Conservation (phyloP, 2,329 filamentous ascomycete species). For the Lasiodiplodia sp. region DNA sequence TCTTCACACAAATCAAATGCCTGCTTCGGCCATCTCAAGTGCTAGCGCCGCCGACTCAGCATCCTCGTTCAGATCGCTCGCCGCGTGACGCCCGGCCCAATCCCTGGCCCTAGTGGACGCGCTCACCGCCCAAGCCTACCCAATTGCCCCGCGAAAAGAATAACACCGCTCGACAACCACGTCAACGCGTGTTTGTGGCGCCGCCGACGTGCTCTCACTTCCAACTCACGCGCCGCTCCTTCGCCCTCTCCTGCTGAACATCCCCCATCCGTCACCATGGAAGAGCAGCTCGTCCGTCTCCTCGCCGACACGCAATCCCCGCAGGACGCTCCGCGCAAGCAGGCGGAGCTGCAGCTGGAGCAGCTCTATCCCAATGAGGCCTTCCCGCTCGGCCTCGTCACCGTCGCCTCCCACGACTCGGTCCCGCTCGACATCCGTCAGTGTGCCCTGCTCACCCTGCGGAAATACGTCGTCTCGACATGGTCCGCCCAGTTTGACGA, state of each 20-base stretch:
- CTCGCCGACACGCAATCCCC: slow-evolving; percentile 85
- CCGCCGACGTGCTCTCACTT: slow-evolving; percentile 14
- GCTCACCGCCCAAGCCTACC: neutral
- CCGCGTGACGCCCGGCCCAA: slow-evolving; percentile 25
- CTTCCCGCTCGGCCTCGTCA: slow-evolving; percentile 80
- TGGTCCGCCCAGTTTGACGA: slow-evolving; percentile 83
- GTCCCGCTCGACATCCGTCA: slow-evolving; percentile 80
- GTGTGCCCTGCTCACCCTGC: slow-evolving; percentile 78
- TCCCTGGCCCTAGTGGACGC: neutral
- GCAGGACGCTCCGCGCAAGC: slow-evolving; percentile 77
- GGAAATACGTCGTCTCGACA: slow-evolving; percentile 81
- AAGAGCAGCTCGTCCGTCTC: slow-evolving; percentile 88
- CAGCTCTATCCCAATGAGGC: slow-evolving; percentile 71
- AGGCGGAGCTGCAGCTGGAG: slow-evolving; percentile 84
- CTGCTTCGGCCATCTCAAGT: neutral
- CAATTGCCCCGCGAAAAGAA: slow-evolving; percentile 26
- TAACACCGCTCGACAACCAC: slow-evolving; percentile 12
- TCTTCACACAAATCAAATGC: slow-evolving; percentile 2
- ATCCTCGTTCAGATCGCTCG: slow-evolving; percentile 22
- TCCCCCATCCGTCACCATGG: slow-evolving; percentile 63
- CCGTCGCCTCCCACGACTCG: slow-evolving; percentile 79
- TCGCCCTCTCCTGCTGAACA: neutral
- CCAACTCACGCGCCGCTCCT: slow-evolving; percentile 8
- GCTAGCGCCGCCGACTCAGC: slow-evolving; percentile 21
- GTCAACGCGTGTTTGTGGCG: slow-evolving; percentile 33